Base-by-base conservation (phyloP, 78 protist genomes). In the Dictyostelium firmibasis region DNA sequence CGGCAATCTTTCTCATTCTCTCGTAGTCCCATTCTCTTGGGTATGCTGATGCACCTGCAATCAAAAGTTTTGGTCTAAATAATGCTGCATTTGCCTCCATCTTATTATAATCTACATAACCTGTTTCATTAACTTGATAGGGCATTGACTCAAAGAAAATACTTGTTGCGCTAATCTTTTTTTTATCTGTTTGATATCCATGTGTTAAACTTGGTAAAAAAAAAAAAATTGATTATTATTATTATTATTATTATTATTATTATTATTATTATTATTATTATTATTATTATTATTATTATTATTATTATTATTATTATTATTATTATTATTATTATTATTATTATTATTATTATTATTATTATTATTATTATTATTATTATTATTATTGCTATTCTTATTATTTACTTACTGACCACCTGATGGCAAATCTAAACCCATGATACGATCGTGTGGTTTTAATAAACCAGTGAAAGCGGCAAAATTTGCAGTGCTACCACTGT, bases 341-440 rank as follows among this genome's bases (percentile, higher is more conserved):
- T 79, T 2, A 2, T 7, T 6, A 57, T 50, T 9, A 2, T 7
- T 50, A 20, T 1, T 38, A 1, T 36, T 36, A 4, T 53, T 4
- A 10, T 44, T 38, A 13, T 38, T 7, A 9, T 7, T 8, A 1
- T 79, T 2, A 2, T 7, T 6, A 57, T 50, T 9, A 2, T 7
- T 50, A 20, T 1, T 38, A 1, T 36, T 36, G 33, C 13, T 4
- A 10, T 44, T 38, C 1, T 38, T 7, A 9, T 50, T 53, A 20
- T 33, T 6, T 20, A 97, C 97, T 29, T 36, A 97, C 92, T 99
- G 99, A 20, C 99, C 99, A 20, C 99, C 99, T 18, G 92, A 91
- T 38, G 99, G 99, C 36, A 99, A 97, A 87, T 99, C 99, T 10
- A 99, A 97, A 27, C 99, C 99, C 99, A 99, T 99, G 82, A 99